These are phyloP conservation scores for Manihot esculenta DNA, from an alignment of 441 rosid species.

Conservation along the genomic window DNA sequence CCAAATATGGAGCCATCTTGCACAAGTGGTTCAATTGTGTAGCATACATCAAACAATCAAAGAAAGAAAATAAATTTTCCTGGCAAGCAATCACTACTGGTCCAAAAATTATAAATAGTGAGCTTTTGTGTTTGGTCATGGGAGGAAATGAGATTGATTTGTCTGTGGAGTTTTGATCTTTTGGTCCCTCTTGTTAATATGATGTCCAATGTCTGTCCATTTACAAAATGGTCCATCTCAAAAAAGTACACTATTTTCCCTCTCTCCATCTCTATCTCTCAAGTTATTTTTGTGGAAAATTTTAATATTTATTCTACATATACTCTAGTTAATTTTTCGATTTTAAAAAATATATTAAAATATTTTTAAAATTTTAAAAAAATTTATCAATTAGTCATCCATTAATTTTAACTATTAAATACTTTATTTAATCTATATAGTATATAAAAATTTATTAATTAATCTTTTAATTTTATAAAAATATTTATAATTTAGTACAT, in stretches of 20 bases:
- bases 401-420: too few species aligned
- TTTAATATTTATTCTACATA: too few species aligned
- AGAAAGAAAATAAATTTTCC: background rate
- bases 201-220: slow-evolving; percentile 9
- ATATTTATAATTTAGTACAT: too few species aligned
- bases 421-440: too few species aligned
- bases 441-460: too few species aligned
- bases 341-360: too few species aligned
- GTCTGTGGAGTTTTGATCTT: background rate
- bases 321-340: too few species aligned
- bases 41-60: background rate
- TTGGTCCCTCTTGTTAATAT: background rate
- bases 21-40: slow-evolving; percentile 21
- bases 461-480: too few species aligned
- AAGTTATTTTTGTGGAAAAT: too few species aligned
- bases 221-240: slow-evolving; percentile 22
- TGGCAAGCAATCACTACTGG: background rate
- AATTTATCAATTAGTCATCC: too few species aligned
- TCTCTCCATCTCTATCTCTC: background rate
- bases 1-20: slow-evolving; percentile 26
- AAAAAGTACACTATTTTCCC: background rate
- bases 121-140: background rate
- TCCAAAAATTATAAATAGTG: background rate
- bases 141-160: background rate
- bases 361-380: too few species aligned